Base-by-base conservation (phyloP, 371 early-diverging fungal species). In the Rhizopus delemar region DNA sequence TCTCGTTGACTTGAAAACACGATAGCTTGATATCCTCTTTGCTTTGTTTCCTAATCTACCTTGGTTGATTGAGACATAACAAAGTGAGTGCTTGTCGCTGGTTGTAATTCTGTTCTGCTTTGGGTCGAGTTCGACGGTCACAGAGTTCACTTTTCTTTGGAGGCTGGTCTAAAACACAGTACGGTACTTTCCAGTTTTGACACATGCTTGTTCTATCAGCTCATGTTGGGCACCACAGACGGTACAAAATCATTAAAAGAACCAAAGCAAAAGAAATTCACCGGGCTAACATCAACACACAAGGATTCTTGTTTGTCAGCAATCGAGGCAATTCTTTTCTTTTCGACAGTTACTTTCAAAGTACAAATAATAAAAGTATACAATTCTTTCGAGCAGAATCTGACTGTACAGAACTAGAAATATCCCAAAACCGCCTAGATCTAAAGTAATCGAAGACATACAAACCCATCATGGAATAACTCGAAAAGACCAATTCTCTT, bases 401-500 rank as follows among this genome's bases (percentile, higher is more conserved):
- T 48, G 51, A 33, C 34, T 8, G 12, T 8, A 34, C 51, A 53
- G 22, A 33, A 31, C 48, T 66, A 67, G 63, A 38, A 46, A 51
- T 13, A 57, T 69, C 5, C 51, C 41, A 7, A 63, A 67, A 39
- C 71, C 73, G 35, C 80, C 80, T 34, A 59, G 60, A 31, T 76
- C 84, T 13, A 74, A 70, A 56, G 60, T 60, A 50, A 65, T 78
- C 38, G 66, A 60, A 22, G 71, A 72, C 56, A 70, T 73, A 15
- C 72, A 77, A 51, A 51, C 63, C 29, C 62, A 79, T 41, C 74
- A 82, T 54, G 84, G 80, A 16, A 58, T 69, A 51, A 57, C 73
- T 7, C 70, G 84, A 13, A 52, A 73, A n/a, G 84, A 84, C 55
- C 66, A 70, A 34, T 86, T 78, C 65, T 78, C 79, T 6, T 86